A percentile compares a stretch with the other conserved stretches of the same genome.
These are phyloP conservation scores for Glarea lozoyensis DNA, from an alignment of 495 filamentous ascomycete species.

Conservation along the genomic window DNA sequence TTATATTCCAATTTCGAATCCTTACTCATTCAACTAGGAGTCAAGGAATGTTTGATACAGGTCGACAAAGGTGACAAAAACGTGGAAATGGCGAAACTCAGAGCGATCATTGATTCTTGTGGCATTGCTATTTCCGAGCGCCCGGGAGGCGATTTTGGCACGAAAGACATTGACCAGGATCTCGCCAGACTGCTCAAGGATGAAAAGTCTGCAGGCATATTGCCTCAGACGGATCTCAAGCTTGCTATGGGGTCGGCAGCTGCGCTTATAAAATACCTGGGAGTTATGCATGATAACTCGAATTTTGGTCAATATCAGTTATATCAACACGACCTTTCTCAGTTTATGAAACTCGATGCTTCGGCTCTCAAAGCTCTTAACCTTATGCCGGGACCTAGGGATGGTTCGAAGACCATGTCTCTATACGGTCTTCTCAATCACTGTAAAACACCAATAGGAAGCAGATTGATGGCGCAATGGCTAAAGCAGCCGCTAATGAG, in stretches of 20 bases:
- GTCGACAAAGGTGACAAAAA: slow-evolving; percentile 62
- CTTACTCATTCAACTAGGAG: slow-evolving; percentile 88
- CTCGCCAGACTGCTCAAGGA: slow-evolving; percentile 77
- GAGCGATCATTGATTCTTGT: slow-evolving; percentile 81
- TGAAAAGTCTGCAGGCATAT: slow-evolving; percentile 63
- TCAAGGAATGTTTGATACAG: slow-evolving; percentile 85
- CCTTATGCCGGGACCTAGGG: slow-evolving; percentile 89
- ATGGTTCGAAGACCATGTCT: slow-evolving; percentile 97
- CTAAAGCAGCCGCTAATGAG: slow-evolving; percentile 97
- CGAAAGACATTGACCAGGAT: slow-evolving; percentile 94
- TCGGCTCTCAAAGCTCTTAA: slow-evolving; percentile 91
- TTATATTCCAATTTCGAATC: slow-evolving; percentile 98
- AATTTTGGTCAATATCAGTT: slow-evolving; percentile 97
- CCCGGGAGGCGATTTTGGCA: slow-evolving; percentile 67
- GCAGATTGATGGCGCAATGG: slow-evolving; percentile 88
- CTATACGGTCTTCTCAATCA: slow-evolving; percentile 91
- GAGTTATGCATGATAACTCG: slow-evolving; percentile 76
- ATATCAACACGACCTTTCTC: slow-evolving; percentile 92
- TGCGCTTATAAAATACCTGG: slow-evolving; percentile 92
- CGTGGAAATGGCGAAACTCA: slow-evolving; percentile 79
- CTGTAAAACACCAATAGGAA: slow-evolving; percentile 93
- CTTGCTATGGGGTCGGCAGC: slow-evolving; percentile 94
- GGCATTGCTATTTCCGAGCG: slow-evolving; percentile 82
- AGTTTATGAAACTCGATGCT: slow-evolving; percentile 98
- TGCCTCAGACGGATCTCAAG: slow-evolving; percentile 91